Base-by-base conservation (phyloP, 2,329 filamentous ascomycete species). In the Fusarium lateritium region DNA sequence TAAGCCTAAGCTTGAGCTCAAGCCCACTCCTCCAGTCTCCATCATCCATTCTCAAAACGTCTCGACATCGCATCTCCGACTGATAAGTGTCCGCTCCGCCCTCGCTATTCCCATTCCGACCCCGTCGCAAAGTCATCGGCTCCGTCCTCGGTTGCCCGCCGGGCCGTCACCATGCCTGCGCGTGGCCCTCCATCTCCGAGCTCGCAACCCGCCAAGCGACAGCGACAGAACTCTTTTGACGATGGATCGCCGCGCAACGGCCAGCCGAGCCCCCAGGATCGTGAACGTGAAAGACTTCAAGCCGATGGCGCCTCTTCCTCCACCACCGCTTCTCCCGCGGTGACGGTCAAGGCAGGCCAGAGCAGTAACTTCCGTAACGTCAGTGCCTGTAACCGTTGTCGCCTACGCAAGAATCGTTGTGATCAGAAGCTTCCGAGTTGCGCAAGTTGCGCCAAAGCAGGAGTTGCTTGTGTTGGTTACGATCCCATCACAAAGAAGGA, bases 401-500 rank as follows among this genome's bases (percentile, higher is more conserved):
- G 95, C 45, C 83, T 97, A 78, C 89, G 95, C 75, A 98, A 98
- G 84, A 98, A 98, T 78, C 88, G 94, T 54, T 98, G 95, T 81
- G 95, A 98, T 80, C 95, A 98, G 85, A 91, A 92, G 70, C 86
- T 98, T 65, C 95, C 95, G 10, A 93, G 92, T 74, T 98, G 95
- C 79, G 91, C 92, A 42, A 93, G 93, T 72, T 98, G 95, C 81
- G 94, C 94, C 78, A 98, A 98, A 82, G 94, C 93, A n/a, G 88
- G 88, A 61, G 93, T 97, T 45, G 91, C 92, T 71, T 98, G 96
- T 79, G 94, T 98, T 51, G 95, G 95, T 67, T 98, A 97, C 79
- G 95, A 98, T 78, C 94, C 95, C 34, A 97, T 98, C 76, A 97
- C 94, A 24, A 98, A 98, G 85, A 91, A 93, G 76, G 94, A 98